Evolutionary conservation across 176 grass and related monocot species (phyloP), one percentile per base, ranked within the genome.

Genomic region (Lolium perenne): DNA sequence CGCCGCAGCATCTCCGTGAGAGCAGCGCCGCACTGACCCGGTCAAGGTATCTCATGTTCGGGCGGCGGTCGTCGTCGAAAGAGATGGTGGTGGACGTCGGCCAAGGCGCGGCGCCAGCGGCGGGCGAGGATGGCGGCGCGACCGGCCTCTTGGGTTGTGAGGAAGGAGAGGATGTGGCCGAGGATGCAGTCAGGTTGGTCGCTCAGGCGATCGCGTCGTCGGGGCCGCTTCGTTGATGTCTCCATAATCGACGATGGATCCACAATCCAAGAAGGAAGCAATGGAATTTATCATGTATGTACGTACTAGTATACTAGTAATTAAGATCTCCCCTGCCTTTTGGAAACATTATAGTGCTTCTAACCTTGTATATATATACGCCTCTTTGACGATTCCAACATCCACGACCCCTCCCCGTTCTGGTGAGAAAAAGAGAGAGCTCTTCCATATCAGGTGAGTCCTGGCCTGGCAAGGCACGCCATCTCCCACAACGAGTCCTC

Each of bases 111-210:
- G 22, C 78, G 65, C 65, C 65, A 68, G 29, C 65, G 65, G 14
- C 38, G 38, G 17, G 67, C 43, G 16, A 71, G 67, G 5, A 71
- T 4, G 35, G 67, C 38, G 16, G 67, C 67, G 67, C 67, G 67
- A 8, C 7, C 16, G 15, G 67, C 67, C 15, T n/a, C 67, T 18
- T 45, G 0, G 8, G 16, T 1, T 4, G 67, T 38, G 1, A 71
- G 67, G 38, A 71, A 71, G 5, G 67, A 71, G 38, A 71, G 38
- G 67, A 71, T 11, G 38, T 71, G 16, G 38, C 67, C 67, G 67
- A 45, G 67, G 67, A 71, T 40, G 67, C 7, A 16, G 38, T 71
- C 67, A 3, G 6, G 17, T 35, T 43, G 38, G 32, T 70, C 66
- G 66, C 38, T 70, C 35, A 70, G 66, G 16, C 66, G 66, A 17